Conservation (phyloP, 148 eudicot genomes). For the Hydrangea macrophylla region DNA sequence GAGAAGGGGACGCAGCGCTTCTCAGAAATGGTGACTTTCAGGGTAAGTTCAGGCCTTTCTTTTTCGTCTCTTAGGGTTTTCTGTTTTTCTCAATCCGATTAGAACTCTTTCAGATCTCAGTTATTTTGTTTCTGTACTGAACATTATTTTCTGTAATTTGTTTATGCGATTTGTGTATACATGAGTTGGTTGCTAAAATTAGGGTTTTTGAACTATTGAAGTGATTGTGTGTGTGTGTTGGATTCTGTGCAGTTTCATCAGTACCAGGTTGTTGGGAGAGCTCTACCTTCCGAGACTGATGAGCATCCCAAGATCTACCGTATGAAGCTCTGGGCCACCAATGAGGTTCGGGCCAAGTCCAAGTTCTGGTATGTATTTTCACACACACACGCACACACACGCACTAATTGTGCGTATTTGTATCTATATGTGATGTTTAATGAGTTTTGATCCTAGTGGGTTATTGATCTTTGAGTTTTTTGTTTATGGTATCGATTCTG, state of each 20-base stretch:
- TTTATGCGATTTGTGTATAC: not conserved
- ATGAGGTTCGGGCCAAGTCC: slow-evolving; percentile 92
- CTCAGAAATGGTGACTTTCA: slow-evolving; percentile 24
- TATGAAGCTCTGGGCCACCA: slow-evolving; percentile 95
- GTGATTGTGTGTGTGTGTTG: not conserved
- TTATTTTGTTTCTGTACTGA: not conserved
- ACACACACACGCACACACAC: not conserved
- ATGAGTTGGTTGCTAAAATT: not conserved
- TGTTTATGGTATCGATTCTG: not conserved
- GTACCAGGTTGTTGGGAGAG: slow-evolving; percentile 89
- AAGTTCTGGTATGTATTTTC: slow-evolving; percentile 67
- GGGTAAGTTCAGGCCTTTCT: slow-evolving; percentile 8
- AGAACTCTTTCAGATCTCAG: not conserved
- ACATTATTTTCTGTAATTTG: not conserved
- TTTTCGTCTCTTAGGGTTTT: not conserved
- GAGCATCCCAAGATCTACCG: slow-evolving; percentile 84
- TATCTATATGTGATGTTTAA: not conserved
- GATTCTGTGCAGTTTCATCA: slow-evolving; percentile 62
- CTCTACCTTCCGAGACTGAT: slow-evolving; percentile 67
- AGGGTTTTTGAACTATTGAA: not conserved
- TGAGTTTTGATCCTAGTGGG: not conserved
- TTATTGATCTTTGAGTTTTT: not conserved
- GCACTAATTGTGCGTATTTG: not conserved
- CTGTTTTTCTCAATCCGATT: not conserved
- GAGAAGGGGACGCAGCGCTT: not conserved